Evolutionary conservation across 345 rosid genomes (phyloP).

Genomic region (Chamaenerion angustifolium): DNA sequence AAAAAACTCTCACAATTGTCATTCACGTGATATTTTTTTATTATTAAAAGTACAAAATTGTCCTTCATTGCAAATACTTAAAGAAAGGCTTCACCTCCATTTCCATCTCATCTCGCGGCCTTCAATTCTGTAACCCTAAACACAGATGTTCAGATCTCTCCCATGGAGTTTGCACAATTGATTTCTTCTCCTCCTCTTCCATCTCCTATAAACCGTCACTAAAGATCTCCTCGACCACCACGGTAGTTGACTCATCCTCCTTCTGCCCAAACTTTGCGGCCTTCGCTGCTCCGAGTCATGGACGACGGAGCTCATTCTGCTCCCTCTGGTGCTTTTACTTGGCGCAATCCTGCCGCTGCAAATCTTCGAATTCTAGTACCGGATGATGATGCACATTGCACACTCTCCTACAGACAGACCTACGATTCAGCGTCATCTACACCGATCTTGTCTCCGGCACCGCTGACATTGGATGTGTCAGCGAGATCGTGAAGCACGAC

Average conservation of each 20-base stretch:
- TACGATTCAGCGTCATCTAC: conserved; percentile 75
- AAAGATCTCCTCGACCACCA: conserved; percentile 17
- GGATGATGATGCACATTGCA: conserved; percentile 99
- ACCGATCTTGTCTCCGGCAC: conserved; percentile 63
- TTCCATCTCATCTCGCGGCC: background rate
- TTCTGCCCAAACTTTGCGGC: conserved; percentile 16
- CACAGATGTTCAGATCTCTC: background rate
- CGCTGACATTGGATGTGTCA: conserved; percentile 75
- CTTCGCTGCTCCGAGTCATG: conserved; percentile 11
- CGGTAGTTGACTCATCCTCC: conserved; percentile 31
- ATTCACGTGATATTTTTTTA: background rate
- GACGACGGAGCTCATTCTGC: conserved; percentile 30
- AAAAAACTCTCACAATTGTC: too few relatives aligned
- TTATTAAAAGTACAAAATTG: too few relatives aligned
- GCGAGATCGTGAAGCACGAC: conserved; percentile 84
- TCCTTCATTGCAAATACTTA: too few relatives aligned
- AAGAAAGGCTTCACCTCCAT: too few relatives aligned
- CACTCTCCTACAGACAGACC: conserved; percentile 84
- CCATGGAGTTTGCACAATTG: conserved; percentile 63
- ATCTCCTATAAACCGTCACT: conserved; percentile 17
- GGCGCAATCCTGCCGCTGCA: conserved; percentile 90
- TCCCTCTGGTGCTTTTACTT: conserved; percentile 81
- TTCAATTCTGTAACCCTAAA: background rate
- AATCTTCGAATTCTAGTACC: conserved; percentile 93
- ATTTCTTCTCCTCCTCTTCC: conserved; percentile 31